Evolutionary conservation across 2,329 filamentous ascomycete species (phyloP), one percentile per base, ranked within the genome.

Genomic region (Domatiomyces globalis): DNA sequence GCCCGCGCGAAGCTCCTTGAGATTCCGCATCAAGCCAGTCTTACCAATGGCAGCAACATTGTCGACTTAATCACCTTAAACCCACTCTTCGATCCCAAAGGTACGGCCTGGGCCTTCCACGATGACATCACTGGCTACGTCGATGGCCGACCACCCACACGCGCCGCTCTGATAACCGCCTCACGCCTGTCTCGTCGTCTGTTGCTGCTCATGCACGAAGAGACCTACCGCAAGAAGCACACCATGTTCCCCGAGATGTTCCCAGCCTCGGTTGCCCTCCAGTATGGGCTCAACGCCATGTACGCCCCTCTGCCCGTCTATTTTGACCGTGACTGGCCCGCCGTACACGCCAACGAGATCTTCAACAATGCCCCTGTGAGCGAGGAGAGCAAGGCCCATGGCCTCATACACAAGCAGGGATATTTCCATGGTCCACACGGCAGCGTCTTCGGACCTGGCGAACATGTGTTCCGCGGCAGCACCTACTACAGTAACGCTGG

Each of bases 181-280:
- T 79, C 76, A 1, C 80, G 85, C 8, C 70, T 87, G 33, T 83
- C 79, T 25, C 76, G 79, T 20, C 76, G 82, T 10, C 71, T 88
- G 1, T 69, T 88, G 5, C 67, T 75, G 45, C 79, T 79, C 4
- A 88, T 89, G 83, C 85, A 89, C 66, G 76, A 84, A 58, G 84
- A 87, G 61, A 83, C 81, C 45, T 81, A 73, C 66, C 73, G 76
- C 25, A 72, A 78, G 59, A 80, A 79, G 56, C 84, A 81, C 65
- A 81, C 73, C 65, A 87, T 83, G 82, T 88, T 85, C 64, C 79
- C 77, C 22, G 85, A 89, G 66, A 89, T 89, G 85, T 87, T 83
- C 68, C 84, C 84, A 1, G 76, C 82, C 0, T 78, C 76, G 0
- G 76, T 80, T 62, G 83, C 84, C 0, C 71, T 89, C 4, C 84